A percentile compares a stretch with the other conserved stretches of the same genome.
phyloP scores from a whole-genome alignment of 164 flowering plant genomes.

The Houttuynia cordata region DNA sequence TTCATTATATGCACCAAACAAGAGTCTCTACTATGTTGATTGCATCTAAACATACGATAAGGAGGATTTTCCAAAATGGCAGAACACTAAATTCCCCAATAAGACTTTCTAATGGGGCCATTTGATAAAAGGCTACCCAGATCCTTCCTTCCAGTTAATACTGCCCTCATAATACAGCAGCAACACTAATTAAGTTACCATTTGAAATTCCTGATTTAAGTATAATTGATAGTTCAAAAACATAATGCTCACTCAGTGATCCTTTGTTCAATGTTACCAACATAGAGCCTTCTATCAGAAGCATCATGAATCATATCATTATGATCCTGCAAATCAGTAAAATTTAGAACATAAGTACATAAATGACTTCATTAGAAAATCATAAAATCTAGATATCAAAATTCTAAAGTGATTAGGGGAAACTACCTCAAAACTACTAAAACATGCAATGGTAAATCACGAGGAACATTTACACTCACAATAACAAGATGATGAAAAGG shows the following conservation, averaged over 20 bases:
- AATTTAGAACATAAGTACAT: no score
- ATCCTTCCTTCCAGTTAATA: not conserved
- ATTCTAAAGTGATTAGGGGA: not conserved
- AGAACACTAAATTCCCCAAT: no score
- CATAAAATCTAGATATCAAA: not conserved
- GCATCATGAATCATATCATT: conserved; percentile 31
- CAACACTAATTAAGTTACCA: no score
- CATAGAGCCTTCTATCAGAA: conserved; percentile 52
- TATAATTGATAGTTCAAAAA: not conserved
- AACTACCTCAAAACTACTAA: no score
- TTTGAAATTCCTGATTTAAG: not conserved
- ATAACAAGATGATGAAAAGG: no score
- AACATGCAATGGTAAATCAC: not conserved
- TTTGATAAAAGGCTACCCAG: not conserved
- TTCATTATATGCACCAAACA: not conserved
- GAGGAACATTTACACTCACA: no score
- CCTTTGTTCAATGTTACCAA: conserved; percentile 76
- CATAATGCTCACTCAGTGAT: conserved; percentile 58
- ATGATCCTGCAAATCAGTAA: conserved; percentile 33
- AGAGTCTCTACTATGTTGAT: not conserved
- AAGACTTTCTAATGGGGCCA: not conserved
- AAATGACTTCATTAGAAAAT: not conserved
- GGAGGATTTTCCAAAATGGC: no score
- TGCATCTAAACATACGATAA: no score
- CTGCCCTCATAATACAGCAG: not conserved